Evolutionary conservation across 1,284 basidiomycete species (phyloP), one percentile per base, ranked within the genome.

Genomic region (Stereum hirsutum): DNA sequence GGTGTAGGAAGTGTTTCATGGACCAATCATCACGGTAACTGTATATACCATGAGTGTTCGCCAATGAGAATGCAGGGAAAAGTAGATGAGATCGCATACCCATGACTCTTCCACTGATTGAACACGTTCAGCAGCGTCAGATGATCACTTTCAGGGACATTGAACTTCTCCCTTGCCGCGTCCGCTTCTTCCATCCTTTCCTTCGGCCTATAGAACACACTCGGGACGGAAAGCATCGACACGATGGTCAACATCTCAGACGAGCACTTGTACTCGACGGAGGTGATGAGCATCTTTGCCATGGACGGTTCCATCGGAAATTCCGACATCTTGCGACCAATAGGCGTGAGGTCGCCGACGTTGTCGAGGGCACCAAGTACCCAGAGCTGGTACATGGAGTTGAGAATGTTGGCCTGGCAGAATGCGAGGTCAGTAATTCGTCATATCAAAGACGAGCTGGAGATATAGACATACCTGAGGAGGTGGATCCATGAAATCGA

Each of bases 341-440:
- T 74, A 1, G 83, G 74, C 3, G 96, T 99, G 46, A 99, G 69
- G 62, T 98, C 89, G n/a, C 96, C 95, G 20, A 95, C 81, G 53
- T 98, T 98, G 69, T 99, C 92, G 7, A 99, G 74, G 2, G 96
- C 96, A 30, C 93, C 93, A 12, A 99, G 81, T 4, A 97, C 93
- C 95, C 96, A 99, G 19, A 99, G 80, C 62, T 98, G 94, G 62
- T 98, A 98, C 94, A 98, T 98, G 2, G 92, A 96, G 60, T 96
- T 97, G 39, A 95, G 70, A 53, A 94, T 95, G 59, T 95, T 95
- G 47, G 88, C 89, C 80, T 90, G 14, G 46, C 23, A 21, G n/a
- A n/a, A n/a, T n/a, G n/a, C n/a, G n/a, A 6, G 41, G 11, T 39
- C 8, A 37, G 30, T 35, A 20, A 66, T 68, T 7, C 68, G 52